phyloP scores from a whole-genome alignment of 176 grass and related monocot species.

The Puccinellia tenuiflora region DNA sequence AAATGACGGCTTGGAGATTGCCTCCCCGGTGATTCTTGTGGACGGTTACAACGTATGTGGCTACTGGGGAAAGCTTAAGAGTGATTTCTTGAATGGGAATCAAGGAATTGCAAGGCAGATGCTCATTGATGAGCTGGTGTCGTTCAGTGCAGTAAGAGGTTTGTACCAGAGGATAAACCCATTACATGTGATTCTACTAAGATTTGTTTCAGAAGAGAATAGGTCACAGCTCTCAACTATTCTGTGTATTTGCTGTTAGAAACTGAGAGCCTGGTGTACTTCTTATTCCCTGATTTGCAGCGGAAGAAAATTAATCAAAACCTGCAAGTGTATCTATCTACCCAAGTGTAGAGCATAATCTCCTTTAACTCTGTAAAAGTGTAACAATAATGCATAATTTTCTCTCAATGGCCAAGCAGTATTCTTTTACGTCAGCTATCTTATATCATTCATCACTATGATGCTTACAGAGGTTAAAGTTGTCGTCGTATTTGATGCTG shows the following conservation, averaged over 20 bases:
- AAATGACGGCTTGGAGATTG: constrained; percentile 61
- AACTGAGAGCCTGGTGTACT: not conserved
- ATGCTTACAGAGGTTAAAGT: constrained; percentile 78
- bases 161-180: not conserved
- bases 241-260: not conserved
- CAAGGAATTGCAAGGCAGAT: constrained; percentile 80
- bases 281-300: not conserved
- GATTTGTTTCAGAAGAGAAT: not conserved
- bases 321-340: not conserved
- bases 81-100: constrained; percentile 76
- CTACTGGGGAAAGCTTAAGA: constrained; percentile 85
- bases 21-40: constrained; percentile 76
- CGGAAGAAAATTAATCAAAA: not conserved
- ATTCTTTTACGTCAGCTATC: not conserved
- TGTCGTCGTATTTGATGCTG: constrained; percentile 96
- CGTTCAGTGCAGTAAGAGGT: constrained; percentile 82
- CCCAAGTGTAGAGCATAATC: not conserved
- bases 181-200: not conserved
- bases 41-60: constrained; percentile 97
- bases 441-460: constrained; percentile 15
- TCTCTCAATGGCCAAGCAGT: not conserved
- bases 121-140: constrained; percentile 76
- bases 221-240: not conserved
- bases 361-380: not conserved
- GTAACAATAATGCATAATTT: not conserved